Evolutionary conservation across 225 moss, liverwort and hornwort genomes (phyloP).

Genomic region (Pseudoscleropodium purum): DNA sequence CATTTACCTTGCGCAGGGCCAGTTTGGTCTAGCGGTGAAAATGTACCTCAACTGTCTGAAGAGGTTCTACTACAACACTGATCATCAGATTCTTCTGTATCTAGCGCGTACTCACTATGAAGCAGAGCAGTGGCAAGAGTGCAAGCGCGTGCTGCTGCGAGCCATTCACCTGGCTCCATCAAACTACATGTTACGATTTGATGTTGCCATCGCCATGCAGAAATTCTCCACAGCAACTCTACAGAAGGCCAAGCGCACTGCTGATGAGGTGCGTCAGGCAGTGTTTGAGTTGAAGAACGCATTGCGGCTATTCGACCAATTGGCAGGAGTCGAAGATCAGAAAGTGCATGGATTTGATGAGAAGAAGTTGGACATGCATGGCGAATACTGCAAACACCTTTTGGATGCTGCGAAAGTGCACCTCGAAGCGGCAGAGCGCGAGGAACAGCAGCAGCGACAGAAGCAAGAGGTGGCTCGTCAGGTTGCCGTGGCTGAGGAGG

Average conservation of each 20-base stretch:
- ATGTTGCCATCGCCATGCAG: constrained; percentile 94
- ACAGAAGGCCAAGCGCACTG: constrained; percentile 83
- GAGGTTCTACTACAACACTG: constrained; percentile 87
- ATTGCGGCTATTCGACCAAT: constrained; percentile 71
- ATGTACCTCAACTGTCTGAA: constrained; percentile 96
- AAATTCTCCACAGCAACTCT: constrained; percentile 95
- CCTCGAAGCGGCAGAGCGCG: constrained; percentile 92
- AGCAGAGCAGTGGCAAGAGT: constrained; percentile 99
- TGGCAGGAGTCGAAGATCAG: constrained; percentile 67
- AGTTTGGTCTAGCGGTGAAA: constrained; percentile 90
- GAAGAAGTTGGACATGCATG: constrained; percentile 94
- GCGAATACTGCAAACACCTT: constrained; percentile 91
- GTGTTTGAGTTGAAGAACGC: constrained; percentile 96
- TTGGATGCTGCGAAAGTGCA: constrained; percentile 93
- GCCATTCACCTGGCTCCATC: constrained; percentile 94
- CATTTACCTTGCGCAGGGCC: constrained; percentile 95
- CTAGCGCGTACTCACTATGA: constrained; percentile 93
- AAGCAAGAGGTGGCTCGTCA: constrained; percentile 91
- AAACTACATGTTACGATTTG: constrained; percentile 81
- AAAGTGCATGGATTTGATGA: constrained; percentile 93
- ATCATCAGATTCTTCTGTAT: constrained; percentile 87
- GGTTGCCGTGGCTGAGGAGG: constrained; percentile 76
- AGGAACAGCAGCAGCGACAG: constrained; percentile 93
- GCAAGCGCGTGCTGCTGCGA: constrained; percentile 86
- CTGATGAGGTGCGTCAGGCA: constrained; percentile 94